phyloP scores from a whole-genome alignment of 1,284 basidiomycete species.

The Ustilago tritici region DNA sequence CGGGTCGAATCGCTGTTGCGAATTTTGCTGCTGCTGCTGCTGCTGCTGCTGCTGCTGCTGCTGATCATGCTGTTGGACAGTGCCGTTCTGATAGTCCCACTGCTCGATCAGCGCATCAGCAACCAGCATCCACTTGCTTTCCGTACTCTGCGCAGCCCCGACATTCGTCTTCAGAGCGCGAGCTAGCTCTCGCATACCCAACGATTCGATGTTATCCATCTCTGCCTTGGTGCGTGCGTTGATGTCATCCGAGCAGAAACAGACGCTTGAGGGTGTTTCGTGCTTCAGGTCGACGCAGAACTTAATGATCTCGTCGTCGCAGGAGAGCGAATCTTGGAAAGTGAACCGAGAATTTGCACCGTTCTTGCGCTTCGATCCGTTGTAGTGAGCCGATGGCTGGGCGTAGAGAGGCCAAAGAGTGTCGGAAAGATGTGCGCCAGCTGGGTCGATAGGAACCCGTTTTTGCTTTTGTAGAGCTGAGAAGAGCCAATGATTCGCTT shows the following conservation, averaged over 20 bases:
- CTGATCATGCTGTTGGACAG: neutral
- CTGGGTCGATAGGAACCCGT: conserved; percentile 30
- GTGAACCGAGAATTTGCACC: conserved; percentile 2
- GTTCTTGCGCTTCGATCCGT: conserved; percentile 3
- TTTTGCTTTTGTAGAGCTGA: conserved; percentile 52
- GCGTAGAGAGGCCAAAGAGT: conserved; percentile 37
- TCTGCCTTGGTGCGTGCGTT: conserved; percentile 55
- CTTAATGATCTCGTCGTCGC: conserved; percentile 44
- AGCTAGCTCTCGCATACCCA: conserved; percentile 42
- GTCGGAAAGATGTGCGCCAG: conserved; percentile 21
- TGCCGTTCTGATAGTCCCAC: conserved; percentile 43
- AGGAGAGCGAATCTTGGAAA: conserved; percentile 15
- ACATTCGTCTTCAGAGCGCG: conserved; percentile 19
- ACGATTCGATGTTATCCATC: conserved; percentile 34
- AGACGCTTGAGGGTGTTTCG: conserved; percentile 21
- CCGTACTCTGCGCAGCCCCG: conserved; percentile 24
- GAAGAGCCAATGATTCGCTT: conserved; percentile 50
- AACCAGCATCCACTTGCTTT: conserved; percentile 26
- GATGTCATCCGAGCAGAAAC: conserved; percentile 49
- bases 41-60: conserved; percentile 7
- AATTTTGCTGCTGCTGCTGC: neutral
- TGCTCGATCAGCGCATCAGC: conserved; percentile 47
- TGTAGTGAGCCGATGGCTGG: conserved; percentile 36
- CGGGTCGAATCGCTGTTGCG: neutral
- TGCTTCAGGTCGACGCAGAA: conserved; percentile 42